Percentiles rank a stretch among this genome's conserved stretches.
Conservation (phyloP, 2,329 filamentous ascomycete species). For the Helotiales sp. region DNA sequence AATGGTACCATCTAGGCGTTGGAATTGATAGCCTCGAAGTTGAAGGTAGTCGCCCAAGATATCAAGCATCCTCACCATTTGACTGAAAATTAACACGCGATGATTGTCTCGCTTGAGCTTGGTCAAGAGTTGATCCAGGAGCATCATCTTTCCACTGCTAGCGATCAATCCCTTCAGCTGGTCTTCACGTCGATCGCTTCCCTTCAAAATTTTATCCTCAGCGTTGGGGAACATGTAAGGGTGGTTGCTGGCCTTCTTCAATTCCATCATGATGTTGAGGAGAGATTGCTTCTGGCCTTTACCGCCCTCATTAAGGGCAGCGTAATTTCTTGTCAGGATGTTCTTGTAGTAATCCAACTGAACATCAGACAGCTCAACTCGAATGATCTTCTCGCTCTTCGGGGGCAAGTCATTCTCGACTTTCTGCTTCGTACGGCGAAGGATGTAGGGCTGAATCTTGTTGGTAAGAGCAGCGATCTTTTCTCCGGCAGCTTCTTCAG, state of each 20-base stretch:
- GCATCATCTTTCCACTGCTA: slow-evolving; percentile 99
- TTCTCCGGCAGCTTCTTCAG: slow-evolving; percentile 78
- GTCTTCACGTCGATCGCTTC: slow-evolving; percentile 83
- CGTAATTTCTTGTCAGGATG: slow-evolving; percentile 94
- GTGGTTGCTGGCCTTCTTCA: slow-evolving; percentile 99
- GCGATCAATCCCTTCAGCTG: slow-evolving; percentile 91
- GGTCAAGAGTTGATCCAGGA: slow-evolving; percentile 90
- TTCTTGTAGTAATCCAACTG: slow-evolving; percentile 99
- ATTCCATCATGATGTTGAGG: slow-evolving; percentile 98
- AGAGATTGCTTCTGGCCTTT: slow-evolving; percentile 93
- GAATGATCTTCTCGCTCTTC: slow-evolving; percentile 98
- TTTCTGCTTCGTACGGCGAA: slow-evolving; percentile 94
- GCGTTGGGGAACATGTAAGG: slow-evolving; percentile 97
- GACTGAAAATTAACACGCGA: slow-evolving; percentile 96
- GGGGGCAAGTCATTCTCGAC: slow-evolving; percentile 95
- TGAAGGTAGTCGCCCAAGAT: slow-evolving; percentile 94
- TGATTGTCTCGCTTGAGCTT: slow-evolving; percentile 94
- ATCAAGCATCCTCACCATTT: slow-evolving; percentile 99
- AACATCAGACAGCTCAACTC: slow-evolving; percentile 93
- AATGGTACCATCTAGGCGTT: slow-evolving; percentile 94
- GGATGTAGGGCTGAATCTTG: slow-evolving; percentile 90
- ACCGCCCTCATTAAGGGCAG: slow-evolving; percentile 87
- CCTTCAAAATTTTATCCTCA: slow-evolving; percentile 84
- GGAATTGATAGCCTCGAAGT: slow-evolving; percentile 91
- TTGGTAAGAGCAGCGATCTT: slow-evolving; percentile 87